Base-by-base conservation (phyloP, 139 green algal genomes). In the Bryopsis sp. region DNA sequence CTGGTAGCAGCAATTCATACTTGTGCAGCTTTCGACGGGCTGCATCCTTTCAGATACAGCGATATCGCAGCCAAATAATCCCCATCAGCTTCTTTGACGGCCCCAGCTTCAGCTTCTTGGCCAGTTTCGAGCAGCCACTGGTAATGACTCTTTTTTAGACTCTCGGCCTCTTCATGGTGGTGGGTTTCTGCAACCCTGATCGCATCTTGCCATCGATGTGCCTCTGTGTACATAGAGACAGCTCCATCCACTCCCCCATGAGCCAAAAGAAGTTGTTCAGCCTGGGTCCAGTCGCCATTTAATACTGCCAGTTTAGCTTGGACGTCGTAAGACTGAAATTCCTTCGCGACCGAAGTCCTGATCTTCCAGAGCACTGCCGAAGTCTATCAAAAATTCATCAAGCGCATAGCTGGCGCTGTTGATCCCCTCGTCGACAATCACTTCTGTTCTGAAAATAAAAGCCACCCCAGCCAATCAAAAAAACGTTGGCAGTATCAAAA, bases 391-490 rank as follows among this genome's bases (percentile, higher is more conserved):
- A 19, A 67, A 64, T 75, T 93, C 85, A 68, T 95, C 88, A 39
- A 95, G 79, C 0, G 81, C 71, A 64, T 92, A 90, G 38, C 63
- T 81, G 36, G 84, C 78, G 0, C 48, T 84, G 59, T 79, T 81
- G 50, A 86, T 80, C 48, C 77, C 84, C 72, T 93, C 85, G 39
- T 90, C 75, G 34, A 93, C 85, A 28, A 92, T 70, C 29, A 93
- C 84, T 74, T 86, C 82, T 43, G 81, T 87, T 48, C 68, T 71
- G 29, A 8, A 63, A 11, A 19, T 26, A 19, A 50, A 11, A 50
- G 19, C 11, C 11, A 19, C 78, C 71, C 47, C 67, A 39, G 3
- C 36, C 36, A 11, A 57, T 31, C 22, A 24, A 74, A 26, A 3
- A 43, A 67, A 36, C 39, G 7, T 65, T 66, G 43, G 0, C 47